Base-by-base conservation (phyloP, 78 protist species). In the Ministeria vibrans region DNA sequence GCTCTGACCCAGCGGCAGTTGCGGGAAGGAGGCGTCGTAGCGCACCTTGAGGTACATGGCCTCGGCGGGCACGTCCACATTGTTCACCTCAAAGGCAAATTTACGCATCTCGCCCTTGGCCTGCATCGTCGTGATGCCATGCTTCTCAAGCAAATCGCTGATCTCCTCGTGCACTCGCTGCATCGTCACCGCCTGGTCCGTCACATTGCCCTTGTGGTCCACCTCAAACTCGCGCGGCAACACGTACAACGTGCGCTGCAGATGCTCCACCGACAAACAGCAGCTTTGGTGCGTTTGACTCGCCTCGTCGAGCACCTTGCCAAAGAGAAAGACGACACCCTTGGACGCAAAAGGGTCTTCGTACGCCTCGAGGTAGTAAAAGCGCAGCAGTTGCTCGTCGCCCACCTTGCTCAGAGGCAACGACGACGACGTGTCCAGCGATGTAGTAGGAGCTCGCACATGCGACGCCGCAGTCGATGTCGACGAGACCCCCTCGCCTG, bases 51-150 rank as follows among this genome's bases (percentile, higher is more conserved):
- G 41, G 45, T 69, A 88, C 49, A 59, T 27, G 61, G 32, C 28
- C 45, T 25, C 25, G 69, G 43, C 83, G 0, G 81, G 82, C 36
- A 49, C 71, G 38, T n/a, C n/a, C n/a, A 88, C 55, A 64, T 9
- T 79, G 2, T 1, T 23, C 55, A 55, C 51, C 36, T 88, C 94
- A 64, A 91, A 91, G 34, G 87, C 91, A 55, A 89, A 91, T 41
- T 42, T 44, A 30, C 85, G 66, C 39, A 39, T 9, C 38, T 62
- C 82, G 7, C 15, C 44, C 74, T 88, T 86, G 80, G 45, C 5
- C 42, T 25, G 32, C 36, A 7, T 30, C 45, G 1, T 0, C 25
- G 7, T 1, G 69, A 87, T 83, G 43, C 41, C 27, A 53, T 15
- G 27, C 43, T 0, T 0, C 15, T 0, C 0, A n/a, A 22, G 0